Conservation (phyloP, 441 rosid species). For the Pelargonium citronellum region DNA sequence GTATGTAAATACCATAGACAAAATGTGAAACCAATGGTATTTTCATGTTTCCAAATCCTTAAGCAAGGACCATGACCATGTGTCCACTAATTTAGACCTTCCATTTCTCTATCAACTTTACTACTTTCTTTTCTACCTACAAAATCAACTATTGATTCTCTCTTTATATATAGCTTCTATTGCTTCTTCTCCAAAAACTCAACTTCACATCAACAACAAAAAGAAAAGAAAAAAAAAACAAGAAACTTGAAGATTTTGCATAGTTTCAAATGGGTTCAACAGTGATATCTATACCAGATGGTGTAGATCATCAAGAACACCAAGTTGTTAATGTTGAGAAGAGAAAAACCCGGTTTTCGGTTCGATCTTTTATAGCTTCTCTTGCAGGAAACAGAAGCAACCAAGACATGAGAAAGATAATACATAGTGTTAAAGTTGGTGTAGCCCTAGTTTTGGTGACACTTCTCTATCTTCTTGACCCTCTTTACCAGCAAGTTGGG, state of each 20-base stretch:
- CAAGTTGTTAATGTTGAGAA: constrained; percentile 10
- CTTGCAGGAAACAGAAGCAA: constrained; percentile 6
- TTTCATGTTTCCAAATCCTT: not conserved
- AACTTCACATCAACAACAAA: constrained; percentile 4
- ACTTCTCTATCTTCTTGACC: constrained; percentile 48
- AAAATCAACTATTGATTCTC: not conserved
- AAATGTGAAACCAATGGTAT: not conserved
- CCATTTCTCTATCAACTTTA: not conserved
- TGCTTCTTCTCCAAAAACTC: constrained; percentile 16
- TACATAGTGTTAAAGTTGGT: constrained; percentile 57
- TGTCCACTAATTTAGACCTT: too few relatives aligned
- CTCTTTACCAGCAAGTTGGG: constrained; percentile 45
- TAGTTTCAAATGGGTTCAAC: constrained; percentile 33
- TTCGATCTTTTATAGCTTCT: constrained; percentile 13
- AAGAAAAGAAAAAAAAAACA: not conserved
- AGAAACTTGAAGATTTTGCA: not conserved
- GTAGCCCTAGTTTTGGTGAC: constrained; percentile 54
- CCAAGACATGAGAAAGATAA: constrained; percentile 29
- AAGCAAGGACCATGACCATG: not conserved
- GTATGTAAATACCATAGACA: constrained; percentile 4
- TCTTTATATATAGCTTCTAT: constrained; percentile 10
- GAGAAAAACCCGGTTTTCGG: constrained; percentile 16
- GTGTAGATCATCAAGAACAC: constrained; percentile 10
- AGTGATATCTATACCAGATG: constrained; percentile 38
- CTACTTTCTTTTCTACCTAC: not conserved